Evolutionary conservation across 192 early-diverging fungal species (phyloP), one percentile per base, ranked within the genome.

Genomic region (Coemansia sp.): DNA sequence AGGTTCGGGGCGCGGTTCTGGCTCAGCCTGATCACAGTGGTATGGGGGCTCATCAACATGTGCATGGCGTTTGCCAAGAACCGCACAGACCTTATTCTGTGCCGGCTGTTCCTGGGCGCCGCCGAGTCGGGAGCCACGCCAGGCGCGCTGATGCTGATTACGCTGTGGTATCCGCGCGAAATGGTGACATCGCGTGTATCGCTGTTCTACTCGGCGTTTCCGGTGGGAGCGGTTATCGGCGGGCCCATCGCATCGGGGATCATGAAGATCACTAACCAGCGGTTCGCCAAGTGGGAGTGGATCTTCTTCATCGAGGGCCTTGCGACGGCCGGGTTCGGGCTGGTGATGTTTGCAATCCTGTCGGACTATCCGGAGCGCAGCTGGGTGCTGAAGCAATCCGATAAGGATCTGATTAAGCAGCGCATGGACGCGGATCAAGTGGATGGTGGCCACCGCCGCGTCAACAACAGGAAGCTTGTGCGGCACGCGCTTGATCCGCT

Each of bases 41-140:
- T 80, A 26, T 81, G 78, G 78, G 78, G 78, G 15, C n/a, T 72
- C 15, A 76, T 81, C 64, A 76, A 76, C 51, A 81, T 81, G 78
- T 73, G 78, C 61, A 75, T 76, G 74, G 74, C 78, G 16, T 75
- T 76, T 66, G 78, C 74, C 66, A 81, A 81, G 45, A 81, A 76
- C 64, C 49, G 56, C 34, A 73, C 67, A 24, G 73, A 76, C 62
- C 39, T 81, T 56, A 69, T 81, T 34, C 23, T 73, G 3, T 75
- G 73, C 45, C 78, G 78, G 6, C 26, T 81, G 57, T 81, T 81
- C 46, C 57, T 81, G 43, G 78, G 78, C 14, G 78, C 78, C 3
- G 73, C 73, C 58, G 78, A 81, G 60, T 68, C 74, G 12, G 78
- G 78, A 26, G 73, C 74, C n/a, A 67, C 78, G 3, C 74, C 78